Evolutionary conservation across 2,329 filamentous ascomycete genomes (phyloP).

Genomic region (Beauveria scarabaeidicola): DNA sequence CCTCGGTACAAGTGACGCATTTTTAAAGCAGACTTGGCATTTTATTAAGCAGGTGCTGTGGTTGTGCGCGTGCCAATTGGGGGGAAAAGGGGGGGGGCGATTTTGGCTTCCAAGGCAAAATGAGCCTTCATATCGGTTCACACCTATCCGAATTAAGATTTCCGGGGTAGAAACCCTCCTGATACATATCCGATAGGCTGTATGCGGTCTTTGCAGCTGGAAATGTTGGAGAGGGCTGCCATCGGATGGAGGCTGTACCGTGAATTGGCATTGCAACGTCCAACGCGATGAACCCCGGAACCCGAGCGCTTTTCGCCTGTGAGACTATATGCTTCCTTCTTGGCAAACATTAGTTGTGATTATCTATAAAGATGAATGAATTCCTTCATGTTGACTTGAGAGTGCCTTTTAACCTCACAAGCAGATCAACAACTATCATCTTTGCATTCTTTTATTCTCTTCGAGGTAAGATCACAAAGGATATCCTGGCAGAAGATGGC

Average conservation of each 20-base stretch:
- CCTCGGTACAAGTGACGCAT: not conserved
- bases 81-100: too few relatives aligned
- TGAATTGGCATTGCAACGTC: not conserved
- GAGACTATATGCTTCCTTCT: not conserved
- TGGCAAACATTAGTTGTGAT: not conserved
- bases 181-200: not conserved
- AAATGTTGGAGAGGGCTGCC: not conserved
- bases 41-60: not conserved
- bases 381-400: not conserved
- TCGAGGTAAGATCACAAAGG: not conserved
- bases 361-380: not conserved
- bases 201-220: not conserved
- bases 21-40: slow-evolving; percentile 1
- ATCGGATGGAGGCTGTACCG: slow-evolving; percentile 7
- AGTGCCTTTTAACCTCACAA: slow-evolving; percentile 13
- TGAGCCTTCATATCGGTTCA: slow-evolving; percentile 10
- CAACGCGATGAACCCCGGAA: not conserved
- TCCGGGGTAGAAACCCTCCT: slow-evolving; percentile 7
- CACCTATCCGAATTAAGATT: slow-evolving; percentile 6
- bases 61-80: not conserved
- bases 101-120: not conserved
- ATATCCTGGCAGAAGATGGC: too few relatives aligned
- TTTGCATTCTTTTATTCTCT: slow-evolving; percentile 7
- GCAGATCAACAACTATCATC: slow-evolving; percentile 2
- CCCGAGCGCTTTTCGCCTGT: too few relatives aligned